phyloP scores from a whole-genome alignment of 1,284 basidiomycete species.

The Heterobasidion occidentale region DNA sequence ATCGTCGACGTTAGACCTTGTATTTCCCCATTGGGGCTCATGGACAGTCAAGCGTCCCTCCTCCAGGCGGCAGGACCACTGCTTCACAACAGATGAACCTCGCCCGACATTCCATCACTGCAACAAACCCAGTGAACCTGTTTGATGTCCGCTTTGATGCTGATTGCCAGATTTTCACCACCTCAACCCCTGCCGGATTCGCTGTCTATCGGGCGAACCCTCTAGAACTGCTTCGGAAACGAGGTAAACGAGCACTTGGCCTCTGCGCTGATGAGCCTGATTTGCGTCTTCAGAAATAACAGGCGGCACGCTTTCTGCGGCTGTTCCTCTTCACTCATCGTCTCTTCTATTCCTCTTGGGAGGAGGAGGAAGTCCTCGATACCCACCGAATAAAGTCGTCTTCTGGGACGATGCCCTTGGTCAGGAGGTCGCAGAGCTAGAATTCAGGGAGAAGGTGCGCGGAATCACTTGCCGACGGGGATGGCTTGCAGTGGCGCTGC shows the following conservation, averaged over 20 bases:
- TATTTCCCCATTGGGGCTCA: background rate
- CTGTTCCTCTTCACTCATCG: slow-evolving; percentile 75
- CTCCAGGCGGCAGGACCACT: background rate
- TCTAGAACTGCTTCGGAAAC: slow-evolving; percentile 69
- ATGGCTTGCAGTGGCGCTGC: slow-evolving; percentile 79
- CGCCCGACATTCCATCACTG: slow-evolving; percentile 78
- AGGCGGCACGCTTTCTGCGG: slow-evolving; percentile 75
- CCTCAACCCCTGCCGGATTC: slow-evolving; percentile 79
- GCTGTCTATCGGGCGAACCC: slow-evolving; percentile 81
- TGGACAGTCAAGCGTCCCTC: background rate
- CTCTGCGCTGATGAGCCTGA: slow-evolving; percentile 9
- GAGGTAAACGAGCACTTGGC: slow-evolving; percentile 42
- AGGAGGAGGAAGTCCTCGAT: slow-evolving; percentile 84
- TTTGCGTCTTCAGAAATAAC: slow-evolving; percentile 45
- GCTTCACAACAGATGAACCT: slow-evolving; percentile 66
- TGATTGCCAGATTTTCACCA: slow-evolving; percentile 75
- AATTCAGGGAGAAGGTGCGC: slow-evolving; percentile 84
- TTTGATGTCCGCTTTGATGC: slow-evolving; percentile 73
- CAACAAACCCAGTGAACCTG: slow-evolving; percentile 71
- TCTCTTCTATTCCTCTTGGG: slow-evolving; percentile 87
- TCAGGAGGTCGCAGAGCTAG: slow-evolving; percentile 79
- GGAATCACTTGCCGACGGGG: slow-evolving; percentile 76
- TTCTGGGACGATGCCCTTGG: slow-evolving; percentile 80
- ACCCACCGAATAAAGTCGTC: slow-evolving; percentile 91
- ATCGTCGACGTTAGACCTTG: background rate